Conservation (phyloP, 2,329 filamentous ascomycete genomes). For the Alternaria sp. region DNA sequence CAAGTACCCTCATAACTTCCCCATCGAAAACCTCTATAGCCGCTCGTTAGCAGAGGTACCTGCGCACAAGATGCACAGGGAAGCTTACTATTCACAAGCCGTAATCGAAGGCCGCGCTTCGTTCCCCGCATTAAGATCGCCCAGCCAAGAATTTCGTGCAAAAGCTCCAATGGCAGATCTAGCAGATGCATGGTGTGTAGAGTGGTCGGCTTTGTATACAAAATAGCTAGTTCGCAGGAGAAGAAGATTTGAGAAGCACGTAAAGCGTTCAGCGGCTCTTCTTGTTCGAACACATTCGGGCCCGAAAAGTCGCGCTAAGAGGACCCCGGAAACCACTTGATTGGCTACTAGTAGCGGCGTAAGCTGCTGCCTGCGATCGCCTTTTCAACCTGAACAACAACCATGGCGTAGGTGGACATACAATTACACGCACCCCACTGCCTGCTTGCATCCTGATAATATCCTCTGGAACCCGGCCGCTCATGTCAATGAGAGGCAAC, state of each 20-base stretch:
- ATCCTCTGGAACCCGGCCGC: too few relatives aligned
- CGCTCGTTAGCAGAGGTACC: neutral
- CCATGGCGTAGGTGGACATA: neutral
- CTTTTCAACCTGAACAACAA: neutral
- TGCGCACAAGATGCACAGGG: neutral
- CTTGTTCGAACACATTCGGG: neutral
- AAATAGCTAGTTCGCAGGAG: fast-evolving
- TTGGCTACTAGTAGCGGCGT: neutral
- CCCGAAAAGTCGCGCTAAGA: neutral
- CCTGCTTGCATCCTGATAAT: neutral
- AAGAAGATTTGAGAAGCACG: neutral
- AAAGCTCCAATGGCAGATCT: neutral
- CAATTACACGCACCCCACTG: neutral
- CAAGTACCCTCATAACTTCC: neutral
- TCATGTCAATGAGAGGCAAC: too few relatives aligned
- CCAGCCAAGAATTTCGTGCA: neutral
- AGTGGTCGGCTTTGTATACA: neutral
- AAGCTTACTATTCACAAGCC: neutral
- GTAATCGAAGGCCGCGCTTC: neutral
- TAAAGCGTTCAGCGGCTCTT: neutral
- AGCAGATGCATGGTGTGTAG: neutral
- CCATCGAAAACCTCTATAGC: neutral
- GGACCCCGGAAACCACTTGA: neutral
- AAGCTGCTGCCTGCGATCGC: neutral
- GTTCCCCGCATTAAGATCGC: neutral